Conservation (phyloP, 257 asterid genomes). For the Nicotiana undulata region DNA sequence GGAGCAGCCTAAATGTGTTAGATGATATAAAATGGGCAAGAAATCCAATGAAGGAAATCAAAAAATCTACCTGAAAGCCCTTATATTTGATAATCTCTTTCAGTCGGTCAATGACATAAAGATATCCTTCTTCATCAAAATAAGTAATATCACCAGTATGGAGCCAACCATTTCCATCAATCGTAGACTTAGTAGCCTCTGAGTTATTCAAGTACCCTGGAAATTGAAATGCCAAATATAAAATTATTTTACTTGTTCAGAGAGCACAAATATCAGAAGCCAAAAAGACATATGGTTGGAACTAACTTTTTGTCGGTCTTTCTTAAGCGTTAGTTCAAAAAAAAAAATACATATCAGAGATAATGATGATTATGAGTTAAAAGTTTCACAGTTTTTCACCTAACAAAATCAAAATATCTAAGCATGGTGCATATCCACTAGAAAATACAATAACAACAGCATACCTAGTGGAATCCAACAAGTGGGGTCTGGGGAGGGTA, state of each 20-base stretch:
- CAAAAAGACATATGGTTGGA: neutral
- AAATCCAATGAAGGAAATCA: neutral
- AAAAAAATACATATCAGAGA: neutral
- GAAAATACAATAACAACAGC: neutral
- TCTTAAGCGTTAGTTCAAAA: neutral
- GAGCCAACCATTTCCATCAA: conserved; percentile 76
- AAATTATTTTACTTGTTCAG: neutral
- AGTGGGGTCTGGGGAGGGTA: no score
- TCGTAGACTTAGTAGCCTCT: conserved; percentile 43
- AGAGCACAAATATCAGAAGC: neutral
- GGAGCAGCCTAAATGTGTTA: neutral
- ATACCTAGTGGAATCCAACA: no score
- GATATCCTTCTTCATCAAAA: conserved; percentile 71
- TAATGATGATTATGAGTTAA: neutral
- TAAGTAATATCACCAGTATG: conserved; percentile 78
- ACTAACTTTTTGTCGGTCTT: neutral
- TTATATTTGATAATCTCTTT: conserved; percentile 82
- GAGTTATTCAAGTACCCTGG: conserved; percentile 63
- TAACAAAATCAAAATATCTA: neutral
- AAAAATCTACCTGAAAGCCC: conserved; percentile 65
- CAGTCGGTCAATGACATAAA: conserved; percentile 66
- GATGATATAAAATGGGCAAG: neutral
- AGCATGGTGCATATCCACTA: neutral
- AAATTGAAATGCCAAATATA: conserved; percentile 2
- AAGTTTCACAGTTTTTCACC: neutral